Percentiles rank a stretch among this genome's conserved stretches.
phyloP scores from a whole-genome alignment of 2,329 filamentous ascomycete genomes.

The Neurospora sp. region DNA sequence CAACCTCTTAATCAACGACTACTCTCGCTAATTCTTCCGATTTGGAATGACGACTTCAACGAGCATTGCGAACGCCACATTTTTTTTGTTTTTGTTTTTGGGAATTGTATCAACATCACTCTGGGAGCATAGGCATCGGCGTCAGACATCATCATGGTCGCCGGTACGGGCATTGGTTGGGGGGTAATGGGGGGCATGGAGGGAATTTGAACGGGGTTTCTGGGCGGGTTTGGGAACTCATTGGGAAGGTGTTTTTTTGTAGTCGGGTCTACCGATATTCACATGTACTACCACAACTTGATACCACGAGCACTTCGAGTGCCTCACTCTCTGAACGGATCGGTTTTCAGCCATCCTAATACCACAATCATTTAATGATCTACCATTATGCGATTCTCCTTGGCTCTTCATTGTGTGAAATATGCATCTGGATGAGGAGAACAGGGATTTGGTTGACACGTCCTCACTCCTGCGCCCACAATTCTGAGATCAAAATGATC shows the following conservation, averaged over 20 bases:
- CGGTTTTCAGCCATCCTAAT: not conserved
- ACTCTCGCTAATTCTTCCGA: constrained; percentile 7
- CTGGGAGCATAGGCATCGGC: constrained; percentile 11
- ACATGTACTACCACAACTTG: not conserved
- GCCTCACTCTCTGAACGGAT: not conserved
- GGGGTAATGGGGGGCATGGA: not conserved
- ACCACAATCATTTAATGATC: not conserved
- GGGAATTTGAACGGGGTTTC: not conserved
- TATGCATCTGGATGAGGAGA: not conserved
- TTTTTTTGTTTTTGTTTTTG: constrained; percentile 8
- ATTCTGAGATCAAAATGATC: not conserved
- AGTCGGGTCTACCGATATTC: not conserved
- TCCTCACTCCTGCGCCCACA: not conserved
- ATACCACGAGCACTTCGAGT: not conserved
- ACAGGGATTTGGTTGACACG: not conserved
- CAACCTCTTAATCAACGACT: constrained; percentile 18
- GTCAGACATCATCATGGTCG: constrained; percentile 12
- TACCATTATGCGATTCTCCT: not conserved
- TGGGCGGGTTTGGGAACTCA: not conserved
- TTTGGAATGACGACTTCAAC: constrained; percentile 13
- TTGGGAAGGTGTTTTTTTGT: not conserved
- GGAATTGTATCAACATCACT: constrained; percentile 7
- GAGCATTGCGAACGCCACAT: not conserved
- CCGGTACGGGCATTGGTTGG: constrained; percentile 4
- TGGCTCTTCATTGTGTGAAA: not conserved